A percentile compares a stretch with the other conserved stretches of the same genome.
Evolutionary conservation across 2,329 filamentous ascomycete species (phyloP).

Genomic region (Dryadomyces quercus-mongolicae): DNA sequence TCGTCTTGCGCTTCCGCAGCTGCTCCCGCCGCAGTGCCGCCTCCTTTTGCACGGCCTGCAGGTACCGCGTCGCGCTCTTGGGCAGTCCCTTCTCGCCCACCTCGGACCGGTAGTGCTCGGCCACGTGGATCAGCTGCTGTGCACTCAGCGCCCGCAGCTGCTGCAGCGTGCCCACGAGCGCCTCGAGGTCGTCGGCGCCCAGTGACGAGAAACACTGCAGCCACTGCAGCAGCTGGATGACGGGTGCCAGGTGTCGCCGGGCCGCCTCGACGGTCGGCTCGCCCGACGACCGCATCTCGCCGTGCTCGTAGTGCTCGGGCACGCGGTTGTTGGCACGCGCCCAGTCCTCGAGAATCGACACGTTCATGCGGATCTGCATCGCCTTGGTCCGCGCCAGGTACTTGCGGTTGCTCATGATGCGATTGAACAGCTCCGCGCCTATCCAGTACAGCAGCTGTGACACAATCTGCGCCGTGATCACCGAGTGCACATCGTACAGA

Average conservation of each 20-base stretch:
- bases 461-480: constrained; percentile 84
- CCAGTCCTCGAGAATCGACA: constrained; percentile 93
- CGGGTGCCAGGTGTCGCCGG: constrained; percentile 71
- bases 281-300: constrained; percentile 72
- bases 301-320: constrained; percentile 90
- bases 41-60: constrained; percentile 69
- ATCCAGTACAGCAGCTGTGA: constrained; percentile 95
- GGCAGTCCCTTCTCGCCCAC: constrained; percentile 88
- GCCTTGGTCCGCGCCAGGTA: constrained; percentile 94
- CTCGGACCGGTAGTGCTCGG: constrained; percentile 86
- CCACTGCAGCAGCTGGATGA: constrained; percentile 94
- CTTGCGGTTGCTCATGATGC: constrained; percentile 90
- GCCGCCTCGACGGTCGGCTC: constrained; percentile 80
- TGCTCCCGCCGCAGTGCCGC: constrained; percentile 46
- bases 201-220: constrained; percentile 94
- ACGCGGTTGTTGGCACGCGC: constrained; percentile 84
- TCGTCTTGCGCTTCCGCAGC: constrained; percentile 32
- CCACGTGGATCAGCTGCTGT: constrained; percentile 81
- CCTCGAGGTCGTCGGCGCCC: constrained; percentile 72
- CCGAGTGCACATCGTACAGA: constrained; percentile 96
- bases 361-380: constrained; percentile 99
- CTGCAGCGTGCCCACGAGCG: constrained; percentile 75
- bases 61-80: constrained; percentile 79
- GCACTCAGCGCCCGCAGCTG: constrained; percentile 77
- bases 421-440: constrained; percentile 90